Conservation (phyloP, 2,329 filamentous ascomycete species). For the Penicillium capsulatum region DNA sequence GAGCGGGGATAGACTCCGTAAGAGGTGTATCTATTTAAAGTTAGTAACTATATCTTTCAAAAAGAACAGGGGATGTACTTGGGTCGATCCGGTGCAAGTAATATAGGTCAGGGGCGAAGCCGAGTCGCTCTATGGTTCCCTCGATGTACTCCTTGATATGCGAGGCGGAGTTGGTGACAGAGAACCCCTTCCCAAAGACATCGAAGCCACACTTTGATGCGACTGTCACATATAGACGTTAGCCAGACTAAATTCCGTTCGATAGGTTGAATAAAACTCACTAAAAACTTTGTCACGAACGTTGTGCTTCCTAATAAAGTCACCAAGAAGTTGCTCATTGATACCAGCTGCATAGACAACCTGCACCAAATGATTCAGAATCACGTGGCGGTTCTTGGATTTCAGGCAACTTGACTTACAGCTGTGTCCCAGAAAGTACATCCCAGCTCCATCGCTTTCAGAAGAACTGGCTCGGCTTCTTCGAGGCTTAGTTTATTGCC, state of each 20-base stretch:
- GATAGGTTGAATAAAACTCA: conserved; percentile 25
- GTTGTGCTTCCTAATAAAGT: conserved; percentile 51
- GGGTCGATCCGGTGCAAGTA: conserved; percentile 47
- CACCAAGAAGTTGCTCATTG: conserved; percentile 50
- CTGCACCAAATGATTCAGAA: conserved; percentile 22
- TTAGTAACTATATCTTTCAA: conserved; percentile 4
- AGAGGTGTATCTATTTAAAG: conserved; percentile 39
- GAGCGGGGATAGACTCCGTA: conserved; percentile 46
- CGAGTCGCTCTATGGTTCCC: conserved; percentile 48
- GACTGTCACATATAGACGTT: too few species aligned
- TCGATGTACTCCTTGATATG: conserved; percentile 50
- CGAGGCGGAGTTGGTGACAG: conserved; percentile 45
- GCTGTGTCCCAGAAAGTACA: conserved; percentile 49
- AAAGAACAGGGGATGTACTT: conserved; percentile 26
- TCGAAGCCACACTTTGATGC: conserved; percentile 49
- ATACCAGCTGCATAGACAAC: conserved; percentile 47
- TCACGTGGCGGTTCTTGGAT: background rate
- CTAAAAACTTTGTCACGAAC: conserved; percentile 50
- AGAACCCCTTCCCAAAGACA: conserved; percentile 30
- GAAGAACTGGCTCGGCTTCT: conserved; percentile 47
- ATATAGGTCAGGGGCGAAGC: conserved; percentile 47
- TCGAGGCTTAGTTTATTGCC: conserved; percentile 44
- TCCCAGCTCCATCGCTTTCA: conserved; percentile 48
- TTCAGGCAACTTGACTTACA: conserved; percentile 26
- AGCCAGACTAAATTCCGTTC: too few species aligned